These are phyloP conservation scores for Yamadazyma triangularis DNA, from an alignment of 1,139 yeast species.

Conservation along the genomic window DNA sequence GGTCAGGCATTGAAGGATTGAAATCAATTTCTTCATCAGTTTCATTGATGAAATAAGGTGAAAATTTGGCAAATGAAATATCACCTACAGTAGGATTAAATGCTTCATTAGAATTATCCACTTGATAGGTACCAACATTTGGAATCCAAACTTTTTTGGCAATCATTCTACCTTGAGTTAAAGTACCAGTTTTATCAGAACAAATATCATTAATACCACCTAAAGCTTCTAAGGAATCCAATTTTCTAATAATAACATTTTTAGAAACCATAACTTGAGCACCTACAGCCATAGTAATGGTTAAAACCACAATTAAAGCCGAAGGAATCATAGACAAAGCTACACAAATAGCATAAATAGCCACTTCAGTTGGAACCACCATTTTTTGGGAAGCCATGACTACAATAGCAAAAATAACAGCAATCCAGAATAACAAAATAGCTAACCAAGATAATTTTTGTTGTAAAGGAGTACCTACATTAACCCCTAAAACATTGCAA, in stretches of 20 bases:
- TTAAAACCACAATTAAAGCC: conserved; percentile 71
- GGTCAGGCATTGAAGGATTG: conserved; percentile 18
- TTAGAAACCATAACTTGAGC: conserved; percentile 72
- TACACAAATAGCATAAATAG: conserved; percentile 78
- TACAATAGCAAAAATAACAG: conserved; percentile 71
- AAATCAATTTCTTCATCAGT: conserved; percentile 35
- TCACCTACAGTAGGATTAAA: conserved; percentile 69
- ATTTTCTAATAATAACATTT: conserved; percentile 70
- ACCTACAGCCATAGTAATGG: conserved; percentile 85
- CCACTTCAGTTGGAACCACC: conserved; percentile 63
- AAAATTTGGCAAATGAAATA: conserved; percentile 33
- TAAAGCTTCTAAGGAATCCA: conserved; percentile 74
- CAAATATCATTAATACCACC: conserved; percentile 81
- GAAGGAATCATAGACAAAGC: conserved; percentile 85
- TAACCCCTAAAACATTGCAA: conserved; percentile 70
- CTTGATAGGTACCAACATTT: conserved; percentile 60
- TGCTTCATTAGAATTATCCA: conserved; percentile 61
- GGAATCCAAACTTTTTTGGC: conserved; percentile 75
- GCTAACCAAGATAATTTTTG: conserved; percentile 68
- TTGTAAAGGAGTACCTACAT: conserved; percentile 74
- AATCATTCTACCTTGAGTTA: conserved; percentile 78
- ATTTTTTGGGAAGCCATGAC: conserved; percentile 78
- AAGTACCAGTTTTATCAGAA: conserved; percentile 80
- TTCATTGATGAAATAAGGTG: conserved; percentile 41
- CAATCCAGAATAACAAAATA: conserved; percentile 60